These are phyloP conservation scores for Hygrophorus russula DNA, from an alignment of 768 basidiomycete genomes.

Conservation along the genomic window DNA sequence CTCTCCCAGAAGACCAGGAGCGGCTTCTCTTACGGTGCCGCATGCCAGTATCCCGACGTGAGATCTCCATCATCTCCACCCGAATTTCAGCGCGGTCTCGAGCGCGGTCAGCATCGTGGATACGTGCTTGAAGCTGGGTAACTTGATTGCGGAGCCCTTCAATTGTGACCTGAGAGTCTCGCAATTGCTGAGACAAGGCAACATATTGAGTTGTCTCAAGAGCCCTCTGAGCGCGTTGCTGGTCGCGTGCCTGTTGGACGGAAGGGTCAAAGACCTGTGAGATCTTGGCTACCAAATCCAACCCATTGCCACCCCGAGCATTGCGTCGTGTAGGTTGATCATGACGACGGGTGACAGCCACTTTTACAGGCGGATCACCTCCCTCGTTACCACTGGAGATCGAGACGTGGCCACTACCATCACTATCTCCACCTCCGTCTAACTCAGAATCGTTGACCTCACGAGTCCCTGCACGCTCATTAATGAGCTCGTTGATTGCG, in stretches of 20 bases:
- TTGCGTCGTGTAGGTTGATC: too few species aligned
- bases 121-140: background rate
- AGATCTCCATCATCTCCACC: background rate
- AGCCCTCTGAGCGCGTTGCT: background rate
- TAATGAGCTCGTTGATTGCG: conserved; percentile 12
- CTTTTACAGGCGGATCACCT: too few species aligned
- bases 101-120: background rate
- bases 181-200: background rate
- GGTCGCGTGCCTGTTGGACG: background rate
- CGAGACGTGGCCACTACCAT: background rate
- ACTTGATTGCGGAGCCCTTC: background rate
- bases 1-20: too few species aligned
- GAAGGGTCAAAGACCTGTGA: conserved; percentile 1
- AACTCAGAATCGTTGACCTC: conserved; percentile 12
- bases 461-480: conserved; percentile 11
- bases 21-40: background rate
- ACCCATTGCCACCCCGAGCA: background rate
- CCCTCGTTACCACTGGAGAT: background rate
- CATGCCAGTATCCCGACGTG: conserved; percentile 1
- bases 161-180: conserved; percentile 1
- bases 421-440: conserved; percentile 5
- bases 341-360: too few species aligned
- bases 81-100: background rate
- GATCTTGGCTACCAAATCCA: background rate
- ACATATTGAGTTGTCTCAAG: background rate